phyloP scores from a whole-genome alignment of 345 rosid species.

The Microcos paniculata region DNA sequence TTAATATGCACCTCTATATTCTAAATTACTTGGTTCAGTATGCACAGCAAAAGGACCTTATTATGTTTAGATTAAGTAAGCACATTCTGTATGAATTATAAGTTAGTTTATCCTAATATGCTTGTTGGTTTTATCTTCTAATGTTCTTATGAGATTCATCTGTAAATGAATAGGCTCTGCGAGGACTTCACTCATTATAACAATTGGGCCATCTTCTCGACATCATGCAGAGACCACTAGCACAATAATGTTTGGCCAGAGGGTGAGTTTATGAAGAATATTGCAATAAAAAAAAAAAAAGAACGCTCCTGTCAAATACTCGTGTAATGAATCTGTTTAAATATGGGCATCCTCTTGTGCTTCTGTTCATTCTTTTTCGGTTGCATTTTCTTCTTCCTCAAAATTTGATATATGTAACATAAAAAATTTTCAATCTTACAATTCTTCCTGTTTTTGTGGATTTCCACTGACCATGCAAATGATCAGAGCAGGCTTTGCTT shows the following conservation, averaged over 20 bases:
- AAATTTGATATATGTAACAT: background rate
- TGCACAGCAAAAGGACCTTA: background rate
- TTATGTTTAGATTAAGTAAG: background rate
- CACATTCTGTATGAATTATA: background rate
- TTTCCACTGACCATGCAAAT: background rate
- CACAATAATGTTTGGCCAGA: conserved; percentile 91
- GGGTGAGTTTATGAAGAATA: conserved; percentile 50
- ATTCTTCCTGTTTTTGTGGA: background rate
- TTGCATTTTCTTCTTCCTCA: background rate
- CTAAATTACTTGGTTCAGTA: background rate
- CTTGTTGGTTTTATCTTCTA: background rate
- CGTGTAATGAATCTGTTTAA: background rate
- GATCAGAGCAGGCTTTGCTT: background rate
- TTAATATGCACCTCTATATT: background rate
- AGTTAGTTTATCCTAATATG: conserved; percentile 1
- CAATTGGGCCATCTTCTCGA: conserved; percentile 81
- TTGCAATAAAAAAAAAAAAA: too few species aligned
- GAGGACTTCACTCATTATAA: conserved; percentile 86
- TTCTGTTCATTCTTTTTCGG: background rate
- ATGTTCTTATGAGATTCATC: conserved; percentile 11
- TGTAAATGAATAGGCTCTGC: conserved; percentile 66
- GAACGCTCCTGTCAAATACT: background rate
- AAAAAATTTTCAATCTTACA: background rate
- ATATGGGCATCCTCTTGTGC: background rate
- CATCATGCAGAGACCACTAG: conserved; percentile 87